Base-by-base conservation (phyloP, 345 rosid genomes). In the Sonneratia alba region DNA sequence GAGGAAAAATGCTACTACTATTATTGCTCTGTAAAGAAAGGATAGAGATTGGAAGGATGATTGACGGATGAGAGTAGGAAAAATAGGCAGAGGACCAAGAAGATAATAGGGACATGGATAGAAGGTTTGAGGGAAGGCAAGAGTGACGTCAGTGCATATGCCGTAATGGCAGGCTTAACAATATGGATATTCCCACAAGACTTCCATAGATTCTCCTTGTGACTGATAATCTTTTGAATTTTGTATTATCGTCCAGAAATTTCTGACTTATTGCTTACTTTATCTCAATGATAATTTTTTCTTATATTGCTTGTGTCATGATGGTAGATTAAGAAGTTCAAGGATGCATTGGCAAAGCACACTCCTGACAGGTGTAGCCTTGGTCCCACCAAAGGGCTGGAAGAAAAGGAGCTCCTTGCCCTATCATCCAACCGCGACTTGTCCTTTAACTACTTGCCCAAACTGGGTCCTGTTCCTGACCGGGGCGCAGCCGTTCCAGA, bases 281-380 rank as follows among this genome's bases (percentile, higher is more conserved):
- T n/a, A n/a, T 71, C 32, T 27, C 24, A 67, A 4, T 70, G 48
- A 9, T 66, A 10, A 47, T 4, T 48, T 14, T 48, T 48, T 14
- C 53, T 48, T 48, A 48, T 15, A 3, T 48, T 3, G 2, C 13
- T 48, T 32, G 43, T 40, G 14, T 42, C 18, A 36, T 66, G 18
- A 40, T 69, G 56, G 67, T 69, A 92, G 99, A 92, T 95, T 42
- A 92, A 92, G 82, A 95, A 95, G 81, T 95, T 95, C 77, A 89
- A 81, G 81, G 96, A 92, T 70, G 97, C 99, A 18, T 74, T 95
- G 79, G 96, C 90, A 12, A 95, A 87, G 87, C 90, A 95, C 81
- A 72, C 75, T 1, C 88, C 96, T 0, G 96, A 87, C 36, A 74
- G 96, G 43, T 90, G 96, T 79, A 89, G 97, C 83, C 86, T 95